phyloP scores from a whole-genome alignment of 495 filamentous ascomycete species.

The Annulohypoxylon maeteangense region DNA sequence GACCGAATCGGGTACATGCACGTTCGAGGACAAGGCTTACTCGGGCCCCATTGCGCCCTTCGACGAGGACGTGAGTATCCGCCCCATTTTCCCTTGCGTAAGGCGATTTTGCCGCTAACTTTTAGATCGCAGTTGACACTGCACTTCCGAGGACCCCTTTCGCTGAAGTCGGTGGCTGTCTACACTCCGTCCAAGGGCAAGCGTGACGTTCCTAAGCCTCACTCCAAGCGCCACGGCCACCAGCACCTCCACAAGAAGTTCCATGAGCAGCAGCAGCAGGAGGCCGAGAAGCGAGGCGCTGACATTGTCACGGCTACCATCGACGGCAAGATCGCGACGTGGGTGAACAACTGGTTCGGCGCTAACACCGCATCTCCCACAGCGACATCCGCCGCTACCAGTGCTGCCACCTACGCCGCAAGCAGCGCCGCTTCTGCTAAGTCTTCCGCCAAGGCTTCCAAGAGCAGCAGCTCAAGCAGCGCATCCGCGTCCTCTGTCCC shows the following conservation, averaged over 20 bases:
- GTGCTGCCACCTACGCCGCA: neutral
- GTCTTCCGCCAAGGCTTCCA: neutral
- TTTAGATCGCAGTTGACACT: slow-evolving; percentile 65
- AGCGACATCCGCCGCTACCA: slow-evolving; percentile 10
- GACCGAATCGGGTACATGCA: slow-evolving; percentile 66
- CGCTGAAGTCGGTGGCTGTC: slow-evolving; percentile 70
- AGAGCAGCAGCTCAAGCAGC: slow-evolving; percentile 16
- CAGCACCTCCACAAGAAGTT: slow-evolving; percentile 49
- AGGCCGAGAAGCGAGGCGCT: slow-evolving; percentile 28
- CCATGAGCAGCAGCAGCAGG: slow-evolving; percentile 45
- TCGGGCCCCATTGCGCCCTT: slow-evolving; percentile 70
- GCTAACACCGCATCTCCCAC: slow-evolving; percentile 31
- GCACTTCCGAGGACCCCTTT: slow-evolving; percentile 74
- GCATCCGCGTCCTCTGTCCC: slow-evolving; percentile 37
- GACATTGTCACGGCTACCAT: slow-evolving; percentile 68
- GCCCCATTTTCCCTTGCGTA: slow-evolving; percentile 1
- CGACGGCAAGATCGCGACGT: slow-evolving; percentile 68
- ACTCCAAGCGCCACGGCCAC: slow-evolving; percentile 52
- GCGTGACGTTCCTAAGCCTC: slow-evolving; percentile 43
- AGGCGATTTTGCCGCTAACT: slow-evolving; percentile 22
- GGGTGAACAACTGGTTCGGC: slow-evolving; percentile 70
- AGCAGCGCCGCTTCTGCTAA: neutral
- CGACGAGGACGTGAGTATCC: slow-evolving; percentile 68
- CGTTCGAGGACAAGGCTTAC: slow-evolving; percentile 58
- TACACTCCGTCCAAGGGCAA: slow-evolving; percentile 60